Conservation (phyloP, 2,329 filamentous ascomycete genomes). For the Cladosporium cucumerinum region DNA sequence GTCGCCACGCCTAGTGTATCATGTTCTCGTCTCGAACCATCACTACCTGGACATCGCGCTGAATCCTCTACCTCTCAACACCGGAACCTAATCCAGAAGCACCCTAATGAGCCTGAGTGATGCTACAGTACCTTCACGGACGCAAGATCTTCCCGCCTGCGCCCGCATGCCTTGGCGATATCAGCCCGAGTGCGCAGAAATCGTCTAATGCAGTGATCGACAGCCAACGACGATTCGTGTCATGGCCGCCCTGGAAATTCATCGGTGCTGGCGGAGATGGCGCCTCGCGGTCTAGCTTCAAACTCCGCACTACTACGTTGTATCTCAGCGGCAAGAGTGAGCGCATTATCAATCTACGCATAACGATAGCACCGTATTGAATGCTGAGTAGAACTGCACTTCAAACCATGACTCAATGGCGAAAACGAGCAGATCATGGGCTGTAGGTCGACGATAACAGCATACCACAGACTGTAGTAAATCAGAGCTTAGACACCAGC, state of each 20-base stretch:
- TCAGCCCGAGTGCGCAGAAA: background rate
- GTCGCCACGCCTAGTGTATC: background rate
- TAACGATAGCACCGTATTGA: too few relatives aligned
- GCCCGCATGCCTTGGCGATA: constrained; percentile 11
- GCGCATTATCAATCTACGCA: too few relatives aligned
- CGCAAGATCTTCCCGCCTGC: background rate
- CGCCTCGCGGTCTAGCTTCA: background rate
- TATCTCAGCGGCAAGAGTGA: too few relatives aligned
- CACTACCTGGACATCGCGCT: background rate
- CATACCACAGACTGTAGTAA: too few relatives aligned
- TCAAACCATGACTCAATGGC: too few relatives aligned
- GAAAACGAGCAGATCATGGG: too few relatives aligned
- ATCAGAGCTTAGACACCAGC: too few relatives aligned
- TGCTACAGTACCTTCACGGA: background rate
- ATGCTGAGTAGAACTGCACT: too few relatives aligned
- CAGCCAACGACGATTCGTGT: background rate
- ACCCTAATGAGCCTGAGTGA: background rate
- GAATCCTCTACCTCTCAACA: background rate
- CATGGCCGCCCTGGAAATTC: background rate
- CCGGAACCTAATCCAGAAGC: background rate
- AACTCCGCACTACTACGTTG: too few relatives aligned
- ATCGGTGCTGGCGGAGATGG: background rate
- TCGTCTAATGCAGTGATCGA: background rate
- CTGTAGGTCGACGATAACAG: too few relatives aligned
- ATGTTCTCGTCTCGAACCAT: background rate